Evolutionary conservation across 306 rosid genomes (phyloP).

Genomic region (Prunus davidiana): DNA sequence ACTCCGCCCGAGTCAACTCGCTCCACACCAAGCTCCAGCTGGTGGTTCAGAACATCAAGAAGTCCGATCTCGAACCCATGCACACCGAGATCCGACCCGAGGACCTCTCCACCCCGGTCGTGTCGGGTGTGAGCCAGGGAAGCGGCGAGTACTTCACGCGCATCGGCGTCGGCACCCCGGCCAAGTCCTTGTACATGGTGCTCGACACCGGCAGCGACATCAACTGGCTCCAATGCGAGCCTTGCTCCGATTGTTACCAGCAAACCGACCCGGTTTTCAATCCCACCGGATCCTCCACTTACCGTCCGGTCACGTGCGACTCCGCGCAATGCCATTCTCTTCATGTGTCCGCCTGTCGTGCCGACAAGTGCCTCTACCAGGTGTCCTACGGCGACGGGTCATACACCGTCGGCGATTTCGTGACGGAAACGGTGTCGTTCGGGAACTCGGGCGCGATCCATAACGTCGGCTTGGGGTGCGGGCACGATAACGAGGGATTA

Average conservation of each 20-base stretch:
- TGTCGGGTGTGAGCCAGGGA: constrained; percentile 66
- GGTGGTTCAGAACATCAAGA: constrained; percentile 26
- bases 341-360: constrained; percentile 42
- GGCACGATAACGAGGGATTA: constrained; percentile 81
- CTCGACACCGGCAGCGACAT: constrained; percentile 91
- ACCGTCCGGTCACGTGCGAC: constrained; percentile 45
- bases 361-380: constrained; percentile 62
- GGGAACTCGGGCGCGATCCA: constrained; percentile 50
- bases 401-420: constrained; percentile 68
- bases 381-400: constrained; percentile 87
- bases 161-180: constrained; percentile 66
- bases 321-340: constrained; percentile 51
- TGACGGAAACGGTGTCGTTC: constrained; percentile 70
- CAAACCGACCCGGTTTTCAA: constrained; percentile 79
- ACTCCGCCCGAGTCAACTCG: constrained; percentile 67
- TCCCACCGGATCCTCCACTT: constrained; percentile 57
- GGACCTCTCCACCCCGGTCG: constrained; percentile 59
- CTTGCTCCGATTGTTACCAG: constrained; percentile 81
- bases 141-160: constrained; percentile 93
- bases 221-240: constrained; percentile 88
- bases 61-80: constrained; percentile 49
- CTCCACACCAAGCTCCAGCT: constrained; percentile 47
- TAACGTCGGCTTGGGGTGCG: constrained; percentile 66
- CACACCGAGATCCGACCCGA: constrained; percentile 43
- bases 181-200: constrained; percentile 63